phyloP scores from a whole-genome alignment of 805 yeast genomes.

The Teunomyces tritomae region DNA sequence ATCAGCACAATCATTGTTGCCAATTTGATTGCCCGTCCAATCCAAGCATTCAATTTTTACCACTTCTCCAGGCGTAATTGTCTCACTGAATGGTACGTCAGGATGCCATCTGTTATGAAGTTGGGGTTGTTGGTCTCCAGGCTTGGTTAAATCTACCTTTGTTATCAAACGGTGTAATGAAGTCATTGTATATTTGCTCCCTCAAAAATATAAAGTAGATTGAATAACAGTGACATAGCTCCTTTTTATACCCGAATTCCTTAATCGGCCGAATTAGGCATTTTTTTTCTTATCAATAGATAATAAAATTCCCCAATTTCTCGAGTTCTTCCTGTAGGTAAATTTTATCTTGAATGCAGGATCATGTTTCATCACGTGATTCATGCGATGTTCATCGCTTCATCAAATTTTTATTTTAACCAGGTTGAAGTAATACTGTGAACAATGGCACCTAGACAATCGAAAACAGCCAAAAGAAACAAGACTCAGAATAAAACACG shows the following conservation, averaged over 20 bases:
- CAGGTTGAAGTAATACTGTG: not conserved
- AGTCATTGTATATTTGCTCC: conserved; percentile 22
- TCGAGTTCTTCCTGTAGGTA: not conserved
- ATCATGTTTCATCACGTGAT: not conserved
- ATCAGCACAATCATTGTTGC: conserved; percentile 47
- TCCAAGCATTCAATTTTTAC: conserved; percentile 51
- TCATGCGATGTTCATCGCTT: conserved; percentile 1
- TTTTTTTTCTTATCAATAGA: not conserved
- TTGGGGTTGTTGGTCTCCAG: conserved; percentile 47
- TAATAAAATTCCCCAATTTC: not conserved
- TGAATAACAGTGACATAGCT: not conserved
- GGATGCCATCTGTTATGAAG: conserved; percentile 57
- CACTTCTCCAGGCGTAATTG: conserved; percentile 41
- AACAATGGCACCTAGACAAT: conserved; percentile 56
- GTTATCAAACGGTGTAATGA: conserved; percentile 11
- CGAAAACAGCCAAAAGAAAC: conserved; percentile 57
- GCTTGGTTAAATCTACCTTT: conserved; percentile 40
- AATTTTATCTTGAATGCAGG: not conserved
- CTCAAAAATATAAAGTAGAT: no score
- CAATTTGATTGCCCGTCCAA: conserved; percentile 54
- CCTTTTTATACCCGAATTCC: not conserved
- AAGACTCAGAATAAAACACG: conserved; percentile 52
- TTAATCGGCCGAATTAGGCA: not conserved
- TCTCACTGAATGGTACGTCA: conserved; percentile 42
- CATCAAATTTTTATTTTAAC: conserved; percentile 1